Base-by-base conservation (phyloP, 1,284 basidiomycete genomes). In the Sporisorium scitamineum region DNA sequence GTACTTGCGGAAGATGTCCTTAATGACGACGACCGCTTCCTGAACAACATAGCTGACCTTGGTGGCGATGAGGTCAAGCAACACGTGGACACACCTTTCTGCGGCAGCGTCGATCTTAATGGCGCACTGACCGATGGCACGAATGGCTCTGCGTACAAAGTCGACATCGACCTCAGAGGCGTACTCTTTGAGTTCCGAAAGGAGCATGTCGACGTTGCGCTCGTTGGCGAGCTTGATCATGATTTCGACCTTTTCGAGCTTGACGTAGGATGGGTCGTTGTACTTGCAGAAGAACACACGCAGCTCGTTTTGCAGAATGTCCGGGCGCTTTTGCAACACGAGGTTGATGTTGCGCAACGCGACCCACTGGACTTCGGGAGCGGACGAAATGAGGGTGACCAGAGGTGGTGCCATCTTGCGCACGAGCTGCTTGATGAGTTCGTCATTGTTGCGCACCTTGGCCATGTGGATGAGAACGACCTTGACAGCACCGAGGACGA, bases 261-360 rank as follows among this genome's bases (percentile, higher is more conserved):
- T 99, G 86, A 98, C 95, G 84, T 99, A 99, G 34, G 95, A 88
- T 2, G 97, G 96, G 84, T 99, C 97, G 86, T 98, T 99, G 88
- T 99, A 99, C 86, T 99, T 99, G 91, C 97, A 99, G 88, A 99
- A 99, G 87, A 99, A 99, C 26, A 99, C 95, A 64, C 95, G 91
- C 91, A 99, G 95, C 87, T 99, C 96, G 86, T 93, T 95, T 29
- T 92, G 90, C 7, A 99, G 89, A 61, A 97, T 89, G 66, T 95
- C 93, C 0, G 94, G 88, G 4, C 94, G 91, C 80, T 95, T 94
- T 86, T 99, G 97, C 22, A 98, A 90, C 54, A 99, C 90, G 53
- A 99, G 90, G 82, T 97, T 96, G 88, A 98, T 95, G 85, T 99
- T 98, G 31, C 96, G 90, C 59, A 99, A 88, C 0, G 94, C 95